Conservation (phyloP, 2,329 filamentous ascomycete genomes). For the Penicillium rolfsii region DNA sequence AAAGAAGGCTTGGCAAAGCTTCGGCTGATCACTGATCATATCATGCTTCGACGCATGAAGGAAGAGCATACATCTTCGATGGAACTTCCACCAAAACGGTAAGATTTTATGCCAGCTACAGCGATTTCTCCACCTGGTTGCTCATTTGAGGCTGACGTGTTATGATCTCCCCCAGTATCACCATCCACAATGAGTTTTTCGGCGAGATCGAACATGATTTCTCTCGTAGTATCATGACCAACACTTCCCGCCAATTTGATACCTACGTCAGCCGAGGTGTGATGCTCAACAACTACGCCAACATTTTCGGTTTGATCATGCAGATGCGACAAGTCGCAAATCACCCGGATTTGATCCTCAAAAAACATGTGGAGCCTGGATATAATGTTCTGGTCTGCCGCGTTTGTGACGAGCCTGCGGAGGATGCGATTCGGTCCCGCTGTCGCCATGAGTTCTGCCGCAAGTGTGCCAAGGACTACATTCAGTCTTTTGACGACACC, state of each 20-base stretch:
- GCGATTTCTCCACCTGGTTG: no score
- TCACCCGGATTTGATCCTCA: conserved; percentile 90
- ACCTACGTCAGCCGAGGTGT: conserved; percentile 95
- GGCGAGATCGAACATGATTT: conserved; percentile 96
- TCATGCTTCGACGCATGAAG: conserved; percentile 96
- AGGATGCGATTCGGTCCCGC: conserved; percentile 88
- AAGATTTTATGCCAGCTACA: conserved; percentile 10
- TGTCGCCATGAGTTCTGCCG: conserved; percentile 95
- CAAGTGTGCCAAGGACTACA: conserved; percentile 76
- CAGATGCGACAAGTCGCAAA: conserved; percentile 98
- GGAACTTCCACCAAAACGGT: conserved; percentile 93
- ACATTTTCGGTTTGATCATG: conserved; percentile 98
- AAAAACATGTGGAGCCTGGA: conserved; percentile 81
- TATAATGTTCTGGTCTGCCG: conserved; percentile 90
- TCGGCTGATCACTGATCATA: conserved; percentile 83
- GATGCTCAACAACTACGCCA: conserved; percentile 95
- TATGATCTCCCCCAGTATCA: conserved; percentile 55
- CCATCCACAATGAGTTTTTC: conserved; percentile 93
- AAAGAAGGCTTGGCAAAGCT: conserved; percentile 76
- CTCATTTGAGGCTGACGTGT: conserved; percentile 10
- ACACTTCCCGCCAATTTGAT: conserved; percentile 84
- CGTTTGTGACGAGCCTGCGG: conserved; percentile 94
- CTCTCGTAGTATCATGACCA: conserved; percentile 93
- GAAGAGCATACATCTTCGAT: conserved; percentile 90
- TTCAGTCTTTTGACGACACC: conserved; percentile 71